Base-by-base conservation (phyloP, 2,329 filamentous ascomycete genomes). In the Venturia aucupariae region DNA sequence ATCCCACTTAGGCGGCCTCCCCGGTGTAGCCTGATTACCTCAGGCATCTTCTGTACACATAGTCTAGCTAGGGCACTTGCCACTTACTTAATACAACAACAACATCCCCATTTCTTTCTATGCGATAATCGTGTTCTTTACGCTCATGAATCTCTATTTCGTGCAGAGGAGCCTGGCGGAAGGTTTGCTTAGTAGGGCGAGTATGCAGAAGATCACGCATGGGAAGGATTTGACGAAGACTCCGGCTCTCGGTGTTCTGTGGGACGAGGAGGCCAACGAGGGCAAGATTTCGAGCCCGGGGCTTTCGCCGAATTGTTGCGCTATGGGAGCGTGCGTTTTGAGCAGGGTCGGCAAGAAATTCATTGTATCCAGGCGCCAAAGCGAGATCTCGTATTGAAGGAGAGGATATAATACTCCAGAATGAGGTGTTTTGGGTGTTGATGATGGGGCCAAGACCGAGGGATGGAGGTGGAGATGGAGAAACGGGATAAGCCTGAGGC, bases 301-400 rank as follows among this genome's bases (percentile, higher is more conserved):
- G 74, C 75, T 0, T 76, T 76, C 69, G 74, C 71, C 1, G 75
- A 75, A 64, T 66, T 75, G 61, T 65, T 78, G 32, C 66, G 75
- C 35, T 75, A 73, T 51, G 75, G 73, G 0, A 73, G 73, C 44
- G 67, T 75, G 1, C 70, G 75, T 66, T 70, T 75, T 38, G 71
- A 73, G 51, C 74, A 77, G 68, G 73, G 67, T 15, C 69, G 75
- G 35, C 73, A 73, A 39, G 60, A 59, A 1, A 69, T 72, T 51
- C 64, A 63, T 19, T 71, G 69, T 59, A 66, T 71, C 11, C 65
- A 71, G 17, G 66, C 69, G 10, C 59, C 66, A 39, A 59, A 60
- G 54, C 67, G 68, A 1, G 64, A 63, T 0, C 41, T 64, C 8
- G 66, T 70, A 11, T 67, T 73, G 19, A 67, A 64, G n/a, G 72